Evolutionary conservation across 164 flowering plant genomes (phyloP), one percentile per base, ranked within the genome.

Genomic region (Aristolochia contorta): DNA sequence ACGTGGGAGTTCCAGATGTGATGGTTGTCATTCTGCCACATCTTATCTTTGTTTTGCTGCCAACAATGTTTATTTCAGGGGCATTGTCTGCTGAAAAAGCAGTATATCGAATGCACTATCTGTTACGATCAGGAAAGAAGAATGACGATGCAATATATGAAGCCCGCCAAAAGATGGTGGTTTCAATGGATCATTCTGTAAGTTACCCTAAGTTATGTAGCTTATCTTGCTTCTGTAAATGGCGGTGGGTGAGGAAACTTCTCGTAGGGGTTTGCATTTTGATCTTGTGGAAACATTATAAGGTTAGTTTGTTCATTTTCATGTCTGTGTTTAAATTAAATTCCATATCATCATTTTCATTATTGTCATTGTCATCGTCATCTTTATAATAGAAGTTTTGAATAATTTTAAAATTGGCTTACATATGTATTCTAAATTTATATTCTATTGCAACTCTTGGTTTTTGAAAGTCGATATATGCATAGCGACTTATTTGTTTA

Each of bases 21-120:
- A 81, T 93, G 90, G 89, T 90, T 61, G 57, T 90, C 19, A 91
- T 86, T 63, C 67, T 93, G 54, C 81, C 96, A 21, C 99, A 90
- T 72, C 74, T 93, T 22, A 53, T 67, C 23, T 78, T 74, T 59
- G 84, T 84, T 22, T 82, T 93, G 62, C 74, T 84, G 60, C 96
- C 96, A 18, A 57, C 86, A 51, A 56, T 88, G 63, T 67, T 86
- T 23, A 73, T 80, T 13, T 61, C 69, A 25, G 71, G 59, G 20
- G 80, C 74, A 54, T 63, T 93, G 62, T 81, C 79, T 72, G 83
- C 83, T 15, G 99, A 93, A 71, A 78, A 74, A 69, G 80, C 60
- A 19, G 60, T 68, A 32, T 75, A 76, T 59, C 66, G 68, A 54
- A 76, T 71, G 46, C 73, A 79, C 59, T 53, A 74, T 63, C 68